Base-by-base conservation (phyloP, 805 yeast species). In the Wickerhamiella sorbophila region DNA sequence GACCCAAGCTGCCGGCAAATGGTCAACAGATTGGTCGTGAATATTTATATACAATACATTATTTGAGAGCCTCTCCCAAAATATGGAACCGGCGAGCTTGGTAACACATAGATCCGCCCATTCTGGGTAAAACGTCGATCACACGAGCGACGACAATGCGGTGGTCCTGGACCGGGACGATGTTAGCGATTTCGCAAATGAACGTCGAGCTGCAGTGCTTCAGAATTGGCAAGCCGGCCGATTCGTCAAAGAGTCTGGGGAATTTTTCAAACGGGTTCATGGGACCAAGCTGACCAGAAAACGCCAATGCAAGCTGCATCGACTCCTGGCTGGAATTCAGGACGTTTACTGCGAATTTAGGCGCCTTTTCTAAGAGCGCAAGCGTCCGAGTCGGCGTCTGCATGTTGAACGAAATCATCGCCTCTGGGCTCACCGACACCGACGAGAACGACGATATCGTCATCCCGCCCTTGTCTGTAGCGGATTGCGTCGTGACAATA, bases 101-200 rank as follows among this genome's bases (percentile, higher is more conserved):
- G 33, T 49, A 49, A 4, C 48, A 24, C 17, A 48, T 17, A 12
- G 51, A 49, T 9, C 15, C n/a, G 8, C 27, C 39, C 4, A 32
- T 36, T 19, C 29, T 31, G 22, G 38, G 26, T 19, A 35, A 29
- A 20, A 49, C 33, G 2, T 39, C 38, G n/a, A 37, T 31, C 4
- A 88, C 93, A 45, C 73, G 69, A 3, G 84, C 95, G 4, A 86
- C 74, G 91, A 95, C 84, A 3, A 88, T 75, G 56, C 87, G 95
- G 61, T 88, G 97, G 54, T 81, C 85, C 46, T 81, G 86, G 1
- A 85, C 78, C 9, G 48, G 44, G n/a, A 55, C 29, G 12, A 52
- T 48, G 26, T 50, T 38, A 26, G 43, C 34, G 5, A 52, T 47
- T 27, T 42, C 39, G 39, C 65, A 62, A 31, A 55, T 48, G 36